A percentile compares a stretch with the other conserved stretches of the same genome.
phyloP scores from a whole-genome alignment of 352 stramenopile genomes.

The Blastocystis sp. region DNA sequence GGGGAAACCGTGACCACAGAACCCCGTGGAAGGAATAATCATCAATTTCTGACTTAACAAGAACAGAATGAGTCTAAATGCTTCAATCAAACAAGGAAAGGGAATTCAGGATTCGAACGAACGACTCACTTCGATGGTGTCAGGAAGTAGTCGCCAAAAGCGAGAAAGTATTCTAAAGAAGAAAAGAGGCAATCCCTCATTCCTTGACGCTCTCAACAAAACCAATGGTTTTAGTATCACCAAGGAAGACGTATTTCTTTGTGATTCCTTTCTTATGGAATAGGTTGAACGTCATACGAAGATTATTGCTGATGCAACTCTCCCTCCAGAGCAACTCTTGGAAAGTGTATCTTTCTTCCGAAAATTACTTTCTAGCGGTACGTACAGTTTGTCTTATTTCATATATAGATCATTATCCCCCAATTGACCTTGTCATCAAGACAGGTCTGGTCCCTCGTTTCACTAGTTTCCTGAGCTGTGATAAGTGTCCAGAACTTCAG shows the following conservation, averaged over 20 bases:
- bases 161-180: slow-evolving; percentile 61
- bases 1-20: background rate
- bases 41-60: background rate
- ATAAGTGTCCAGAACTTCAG: slow-evolving; percentile 88
- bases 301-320: background rate
- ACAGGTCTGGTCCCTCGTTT: slow-evolving; percentile 94
- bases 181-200: background rate
- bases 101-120: slow-evolving; percentile 13
- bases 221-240: background rate
- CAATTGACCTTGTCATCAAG: slow-evolving; percentile 98
- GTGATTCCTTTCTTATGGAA: background rate
- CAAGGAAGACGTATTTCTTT: slow-evolving; percentile 33
- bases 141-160: slow-evolving; percentile 7
- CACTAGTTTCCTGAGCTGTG: slow-evolving; percentile 91
- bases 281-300: slow-evolving; percentile 13
- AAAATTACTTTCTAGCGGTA: slow-evolving; percentile 93
- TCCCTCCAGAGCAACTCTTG: slow-evolving; percentile 79
- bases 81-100: slow-evolving; percentile 39
- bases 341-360: slow-evolving; percentile 95
- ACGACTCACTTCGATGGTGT: slow-evolving; percentile 35
- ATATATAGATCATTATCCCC: slow-evolving; percentile 89
- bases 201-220: slow-evolving; percentile 6
- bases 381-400: slow-evolving; percentile 69
- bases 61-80: slow-evolving; percentile 44
- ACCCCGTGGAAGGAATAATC: background rate